Conservation (phyloP, 495 filamentous ascomycete species). For the Penicillium parvum region DNA sequence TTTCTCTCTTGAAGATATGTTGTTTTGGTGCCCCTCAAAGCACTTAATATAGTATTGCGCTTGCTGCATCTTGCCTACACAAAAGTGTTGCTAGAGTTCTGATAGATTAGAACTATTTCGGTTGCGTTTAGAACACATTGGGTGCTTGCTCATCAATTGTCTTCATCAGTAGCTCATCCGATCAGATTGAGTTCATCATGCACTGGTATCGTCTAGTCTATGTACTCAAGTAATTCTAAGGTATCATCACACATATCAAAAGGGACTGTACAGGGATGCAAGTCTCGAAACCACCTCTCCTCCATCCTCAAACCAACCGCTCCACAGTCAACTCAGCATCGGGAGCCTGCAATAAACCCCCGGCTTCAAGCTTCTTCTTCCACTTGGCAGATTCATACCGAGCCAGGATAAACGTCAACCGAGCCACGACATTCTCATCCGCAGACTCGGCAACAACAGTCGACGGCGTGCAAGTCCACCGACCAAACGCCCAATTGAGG, state of each 20-base stretch:
- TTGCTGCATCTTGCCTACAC: not conserved
- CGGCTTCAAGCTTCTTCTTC: conserved; percentile 74
- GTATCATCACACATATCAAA: conserved; percentile 8
- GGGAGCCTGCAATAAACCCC: conserved; percentile 51
- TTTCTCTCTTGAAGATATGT: conserved; percentile 1
- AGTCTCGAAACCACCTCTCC: too few species aligned
- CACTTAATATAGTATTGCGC: conserved; percentile 1
- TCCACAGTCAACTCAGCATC: conserved; percentile 35
- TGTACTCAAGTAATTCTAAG: not conserved
- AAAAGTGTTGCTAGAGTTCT: not conserved
- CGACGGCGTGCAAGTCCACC: conserved; percentile 81
- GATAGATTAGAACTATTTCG: conserved; percentile 4
- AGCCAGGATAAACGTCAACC: conserved; percentile 82
- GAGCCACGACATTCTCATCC: conserved; percentile 47
- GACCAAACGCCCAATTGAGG: conserved; percentile 95
- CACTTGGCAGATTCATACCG: conserved; percentile 82
- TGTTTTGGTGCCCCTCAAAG: conserved; percentile 1
- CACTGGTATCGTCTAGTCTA: not conserved
- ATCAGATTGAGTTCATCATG: not conserved
- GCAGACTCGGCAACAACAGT: conserved; percentile 36
- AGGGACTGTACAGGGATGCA: too few species aligned
- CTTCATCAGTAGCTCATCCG: too few species aligned
- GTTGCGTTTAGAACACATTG: not conserved
- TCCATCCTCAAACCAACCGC: conserved; percentile 38
- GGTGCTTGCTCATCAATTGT: not conserved